phyloP scores from a whole-genome alignment of 2,329 filamentous ascomycete genomes.

The Fusarium sp. region DNA sequence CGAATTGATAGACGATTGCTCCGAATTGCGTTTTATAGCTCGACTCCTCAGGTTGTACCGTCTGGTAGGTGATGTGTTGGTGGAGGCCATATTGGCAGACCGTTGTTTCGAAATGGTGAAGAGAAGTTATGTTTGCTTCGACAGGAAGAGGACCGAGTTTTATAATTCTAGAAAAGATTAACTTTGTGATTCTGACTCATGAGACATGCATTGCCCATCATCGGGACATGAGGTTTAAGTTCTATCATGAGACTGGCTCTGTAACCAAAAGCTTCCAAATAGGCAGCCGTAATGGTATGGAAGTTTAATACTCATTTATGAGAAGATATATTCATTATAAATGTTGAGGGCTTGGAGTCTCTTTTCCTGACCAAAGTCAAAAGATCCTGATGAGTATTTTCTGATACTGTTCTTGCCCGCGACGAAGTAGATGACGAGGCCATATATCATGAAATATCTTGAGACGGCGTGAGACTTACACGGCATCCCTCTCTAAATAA shows the following conservation, averaged over 20 bases:
- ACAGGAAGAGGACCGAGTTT: not conserved
- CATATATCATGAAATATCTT: too few relatives aligned
- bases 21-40: accelerated
- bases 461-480: too few relatives aligned
- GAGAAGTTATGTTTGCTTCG: not conserved
- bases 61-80: not conserved
- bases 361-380: too few relatives aligned
- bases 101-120: not conserved
- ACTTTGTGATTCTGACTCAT: not conserved
- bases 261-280: too few relatives aligned
- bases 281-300: too few relatives aligned
- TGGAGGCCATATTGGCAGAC: not conserved
- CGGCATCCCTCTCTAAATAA: too few relatives aligned
- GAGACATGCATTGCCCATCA: not conserved
- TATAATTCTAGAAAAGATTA: not conserved
- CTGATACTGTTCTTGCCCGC: too few relatives aligned
- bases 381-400: too few relatives aligned
- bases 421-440: too few relatives aligned
- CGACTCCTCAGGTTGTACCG: not conserved
- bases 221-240: not conserved
- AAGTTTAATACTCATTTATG: too few relatives aligned
- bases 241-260: not conserved
- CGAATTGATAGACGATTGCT: accelerated
- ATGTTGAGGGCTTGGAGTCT: too few relatives aligned
- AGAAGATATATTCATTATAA: too few relatives aligned